Percentiles rank a stretch among this genome's conserved stretches.
Conservation (phyloP, 2,329 filamentous ascomycete species). For the Pestalotiopsis sp. region DNA sequence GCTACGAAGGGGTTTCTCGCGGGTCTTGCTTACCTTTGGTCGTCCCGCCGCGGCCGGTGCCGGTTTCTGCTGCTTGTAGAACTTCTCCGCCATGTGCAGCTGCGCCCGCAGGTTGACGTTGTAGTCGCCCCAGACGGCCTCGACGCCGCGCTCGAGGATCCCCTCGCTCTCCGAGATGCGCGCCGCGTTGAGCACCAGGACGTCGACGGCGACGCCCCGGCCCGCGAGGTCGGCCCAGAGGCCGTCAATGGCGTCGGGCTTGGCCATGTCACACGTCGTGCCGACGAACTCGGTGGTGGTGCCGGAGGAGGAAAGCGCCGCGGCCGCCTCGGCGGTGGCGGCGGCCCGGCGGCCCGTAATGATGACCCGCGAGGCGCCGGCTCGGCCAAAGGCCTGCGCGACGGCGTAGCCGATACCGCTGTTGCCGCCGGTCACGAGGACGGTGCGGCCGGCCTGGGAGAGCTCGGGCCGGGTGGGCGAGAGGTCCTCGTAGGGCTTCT, state of each 20-base stretch:
- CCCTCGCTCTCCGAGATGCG: constrained; percentile 15
- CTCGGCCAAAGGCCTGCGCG: constrained; percentile 55
- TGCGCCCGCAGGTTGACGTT: constrained; percentile 31
- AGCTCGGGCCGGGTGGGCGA: constrained; percentile 37
- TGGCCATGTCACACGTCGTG: constrained; percentile 26
- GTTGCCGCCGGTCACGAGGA: constrained; percentile 69
- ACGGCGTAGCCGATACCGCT: constrained; percentile 68
- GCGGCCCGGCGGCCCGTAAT: constrained; percentile 39
- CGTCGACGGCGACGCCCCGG: constrained; percentile 31
- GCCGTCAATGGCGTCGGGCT: constrained; percentile 22
- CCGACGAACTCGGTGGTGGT: constrained; percentile 21
- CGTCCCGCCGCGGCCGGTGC: background rate
- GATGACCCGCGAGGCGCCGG: constrained; percentile 39
- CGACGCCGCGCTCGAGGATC: constrained; percentile 25
- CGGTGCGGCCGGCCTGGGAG: constrained; percentile 47
- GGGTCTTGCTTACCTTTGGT: background rate
- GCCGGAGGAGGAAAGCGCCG: constrained; percentile 18
- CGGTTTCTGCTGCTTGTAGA: constrained; percentile 37
- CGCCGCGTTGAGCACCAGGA: constrained; percentile 37
- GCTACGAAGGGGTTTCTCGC: no score
- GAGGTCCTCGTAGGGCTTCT: constrained; percentile 38
- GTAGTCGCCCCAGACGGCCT: constrained; percentile 27
- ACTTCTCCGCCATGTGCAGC: constrained; percentile 33
- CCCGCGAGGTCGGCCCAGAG: constrained; percentile 32
- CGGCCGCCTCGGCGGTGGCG: constrained; percentile 31